phyloP scores from a whole-genome alignment of 2,329 filamentous ascomycete species.

The Geosmithia flava region DNA sequence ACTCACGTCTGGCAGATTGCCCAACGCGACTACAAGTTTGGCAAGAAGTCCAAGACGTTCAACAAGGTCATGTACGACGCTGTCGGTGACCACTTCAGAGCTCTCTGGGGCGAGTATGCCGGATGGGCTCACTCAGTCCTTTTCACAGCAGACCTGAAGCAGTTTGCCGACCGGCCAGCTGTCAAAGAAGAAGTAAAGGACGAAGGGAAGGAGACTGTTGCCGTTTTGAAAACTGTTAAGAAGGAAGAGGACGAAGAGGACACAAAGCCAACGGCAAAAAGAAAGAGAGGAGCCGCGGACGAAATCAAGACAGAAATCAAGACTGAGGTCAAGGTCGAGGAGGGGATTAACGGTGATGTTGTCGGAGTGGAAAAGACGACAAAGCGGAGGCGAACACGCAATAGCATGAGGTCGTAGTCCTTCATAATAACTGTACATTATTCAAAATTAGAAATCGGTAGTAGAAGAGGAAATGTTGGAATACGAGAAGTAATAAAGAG shows the following conservation, averaged over 20 bases:
- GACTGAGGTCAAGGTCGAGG: constrained; percentile 8
- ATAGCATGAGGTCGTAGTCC: constrained; percentile 1
- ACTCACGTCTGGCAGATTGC: constrained; percentile 99
- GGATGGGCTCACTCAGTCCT: constrained; percentile 97
- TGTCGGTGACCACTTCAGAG: constrained; percentile 79
- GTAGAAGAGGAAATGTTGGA: neutral
- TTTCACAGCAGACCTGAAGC: constrained; percentile 82
- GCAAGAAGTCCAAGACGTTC: constrained; percentile 70
- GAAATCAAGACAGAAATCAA: constrained; percentile 7
- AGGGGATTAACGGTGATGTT: constrained; percentile 9
- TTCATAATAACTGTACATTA: neutral
- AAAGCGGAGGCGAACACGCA: constrained; percentile 15
- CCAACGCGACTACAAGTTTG: constrained; percentile 88
- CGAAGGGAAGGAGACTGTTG: neutral
- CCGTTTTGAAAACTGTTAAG: neutral
- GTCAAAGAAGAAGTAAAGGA: constrained; percentile 5
- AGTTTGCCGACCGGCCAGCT: constrained; percentile 58
- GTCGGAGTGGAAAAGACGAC: constrained; percentile 9
- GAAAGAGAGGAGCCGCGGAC: constrained; percentile 6
- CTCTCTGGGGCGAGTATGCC: constrained; percentile 83
- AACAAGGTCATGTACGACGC: constrained; percentile 84
- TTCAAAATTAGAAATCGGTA: neutral
- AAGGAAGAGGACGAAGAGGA: constrained; percentile 10
- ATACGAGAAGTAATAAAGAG: too few relatives aligned
- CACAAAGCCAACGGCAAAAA: constrained; percentile 9